Percentiles rank a stretch among this genome's conserved stretches.
Conservation (phyloP, 352 stramenopile genomes). For the Globisporangium iwayamae region DNA sequence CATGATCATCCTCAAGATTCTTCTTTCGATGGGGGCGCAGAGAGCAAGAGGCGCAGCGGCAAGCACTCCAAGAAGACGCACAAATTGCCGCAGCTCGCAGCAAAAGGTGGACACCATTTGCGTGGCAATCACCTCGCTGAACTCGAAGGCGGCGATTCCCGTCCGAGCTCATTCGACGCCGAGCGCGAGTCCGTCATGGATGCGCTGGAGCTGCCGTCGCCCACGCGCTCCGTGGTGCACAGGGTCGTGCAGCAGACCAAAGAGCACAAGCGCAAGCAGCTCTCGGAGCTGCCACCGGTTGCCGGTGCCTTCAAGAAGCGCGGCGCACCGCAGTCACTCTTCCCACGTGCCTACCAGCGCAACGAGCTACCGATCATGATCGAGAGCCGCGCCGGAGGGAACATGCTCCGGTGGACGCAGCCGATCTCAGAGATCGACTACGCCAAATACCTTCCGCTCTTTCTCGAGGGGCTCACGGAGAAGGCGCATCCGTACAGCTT, state of each 20-base stretch:
- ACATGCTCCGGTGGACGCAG: conserved; percentile 55
- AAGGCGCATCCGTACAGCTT: conserved; percentile 72
- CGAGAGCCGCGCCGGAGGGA: conserved; percentile 42
- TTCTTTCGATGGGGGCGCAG: neutral
- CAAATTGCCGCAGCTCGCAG: conserved; percentile 15
- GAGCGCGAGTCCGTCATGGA: conserved; percentile 55
- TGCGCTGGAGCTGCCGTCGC: conserved; percentile 44
- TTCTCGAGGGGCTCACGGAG: conserved; percentile 89
- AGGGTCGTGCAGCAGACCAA: conserved; percentile 53
- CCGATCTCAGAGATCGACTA: conserved; percentile 75
- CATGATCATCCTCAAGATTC: neutral
- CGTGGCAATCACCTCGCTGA: neutral
- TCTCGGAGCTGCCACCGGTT: conserved; percentile 39
- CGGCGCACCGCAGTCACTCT: conserved; percentile 34
- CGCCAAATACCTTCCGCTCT: conserved; percentile 86
- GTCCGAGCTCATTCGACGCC: conserved; percentile 38
- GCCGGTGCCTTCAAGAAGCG: conserved; percentile 57
- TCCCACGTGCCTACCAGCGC: conserved; percentile 56
- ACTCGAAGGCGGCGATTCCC: neutral
- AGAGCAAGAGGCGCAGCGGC: neutral
- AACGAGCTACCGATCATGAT: conserved; percentile 72
- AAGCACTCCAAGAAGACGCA: conserved; percentile 39
- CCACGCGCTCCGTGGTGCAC: conserved; percentile 52
- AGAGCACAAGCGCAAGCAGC: conserved; percentile 25
- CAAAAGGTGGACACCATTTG: neutral